These are phyloP conservation scores for Colletotrichum salicis DNA, from an alignment of 2,329 filamentous ascomycete genomes.

Conservation along the genomic window DNA sequence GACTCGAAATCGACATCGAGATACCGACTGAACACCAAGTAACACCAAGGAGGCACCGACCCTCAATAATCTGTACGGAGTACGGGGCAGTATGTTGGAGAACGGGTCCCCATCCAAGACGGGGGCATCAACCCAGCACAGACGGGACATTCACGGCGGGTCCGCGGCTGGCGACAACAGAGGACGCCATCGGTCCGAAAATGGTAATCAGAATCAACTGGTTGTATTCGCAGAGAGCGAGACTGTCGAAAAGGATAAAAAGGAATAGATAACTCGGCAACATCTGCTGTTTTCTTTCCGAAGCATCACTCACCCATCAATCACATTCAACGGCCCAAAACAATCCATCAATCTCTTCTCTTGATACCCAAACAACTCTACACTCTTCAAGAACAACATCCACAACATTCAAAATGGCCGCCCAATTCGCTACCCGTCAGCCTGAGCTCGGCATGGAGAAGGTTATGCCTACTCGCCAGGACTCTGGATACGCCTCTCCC, in stretches of 20 bases:
- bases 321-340: background rate
- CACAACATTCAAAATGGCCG: conserved; percentile 26
- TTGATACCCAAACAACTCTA: conserved; percentile 1
- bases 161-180: conserved; percentile 29
- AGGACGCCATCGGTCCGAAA: conserved; percentile 32
- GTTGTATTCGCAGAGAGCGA: conserved; percentile 1
- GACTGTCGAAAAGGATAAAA: conserved; percentile 32
- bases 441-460: conserved; percentile 34
- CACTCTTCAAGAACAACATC: background rate
- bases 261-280: conserved; percentile 24
- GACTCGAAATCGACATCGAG: conserved; percentile 23
- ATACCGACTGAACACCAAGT: conserved; percentile 18
- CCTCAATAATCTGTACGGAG: background rate
- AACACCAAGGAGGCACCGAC: conserved; percentile 16
- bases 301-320: conserved; percentile 22
- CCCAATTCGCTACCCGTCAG: conserved; percentile 33
- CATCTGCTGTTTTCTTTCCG: background rate
- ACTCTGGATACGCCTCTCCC: conserved; percentile 34
- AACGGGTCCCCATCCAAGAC: conserved; percentile 16
- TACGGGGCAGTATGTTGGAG: conserved; percentile 6
- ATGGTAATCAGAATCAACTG: conserved; percentile 13
- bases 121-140: conserved; percentile 27
- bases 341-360: background rate
- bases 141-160: conserved; percentile 31
- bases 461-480: conserved; percentile 32